Evolutionary conservation across 225 moss, liverwort and hornwort genomes (phyloP).

Genomic region (Sphagnum contortum): DNA sequence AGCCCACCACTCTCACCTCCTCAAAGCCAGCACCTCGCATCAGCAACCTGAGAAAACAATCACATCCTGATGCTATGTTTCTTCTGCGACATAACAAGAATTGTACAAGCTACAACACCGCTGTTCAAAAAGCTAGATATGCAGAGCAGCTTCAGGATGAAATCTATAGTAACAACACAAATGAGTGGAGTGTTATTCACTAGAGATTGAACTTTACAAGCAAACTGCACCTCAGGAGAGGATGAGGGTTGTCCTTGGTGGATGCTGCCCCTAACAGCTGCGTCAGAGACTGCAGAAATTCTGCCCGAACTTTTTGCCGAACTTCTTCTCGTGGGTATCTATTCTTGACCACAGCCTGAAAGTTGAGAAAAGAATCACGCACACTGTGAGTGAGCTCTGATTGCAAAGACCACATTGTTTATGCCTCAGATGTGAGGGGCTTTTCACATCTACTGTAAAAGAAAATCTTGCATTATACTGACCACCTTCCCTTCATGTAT

Average conservation of each 20-base stretch:
- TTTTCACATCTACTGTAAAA: too few relatives aligned
- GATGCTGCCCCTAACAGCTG: slow-evolving; percentile 77
- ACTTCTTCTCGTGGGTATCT: slow-evolving; percentile 78
- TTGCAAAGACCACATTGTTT: too few relatives aligned
- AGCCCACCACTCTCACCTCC: slow-evolving; percentile 96
- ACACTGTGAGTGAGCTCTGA: too few relatives aligned
- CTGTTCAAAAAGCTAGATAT: neutral
- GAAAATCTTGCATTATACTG: too few relatives aligned
- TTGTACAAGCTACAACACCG: neutral
- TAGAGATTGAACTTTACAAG: too few relatives aligned
- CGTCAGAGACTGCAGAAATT: slow-evolving; percentile 78
- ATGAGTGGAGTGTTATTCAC: too few relatives aligned
- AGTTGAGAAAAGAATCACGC: neutral
- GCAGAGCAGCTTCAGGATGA: too few relatives aligned
- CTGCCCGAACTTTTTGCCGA: slow-evolving; percentile 71
- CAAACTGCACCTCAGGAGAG: slow-evolving; percentile 63
- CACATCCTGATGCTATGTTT: slow-evolving; percentile 1
- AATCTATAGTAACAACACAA: too few relatives aligned
- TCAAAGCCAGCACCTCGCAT: slow-evolving; percentile 99
- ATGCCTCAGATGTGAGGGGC: too few relatives aligned
- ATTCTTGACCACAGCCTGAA: slow-evolving; percentile 53
- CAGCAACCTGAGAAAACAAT: slow-evolving; percentile 49
- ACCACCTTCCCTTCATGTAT: too few relatives aligned
- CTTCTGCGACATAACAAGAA: neutral
- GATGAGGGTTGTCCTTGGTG: slow-evolving; percentile 95